Percentiles rank a stretch among this genome's conserved stretches.
Evolutionary conservation across 2,329 filamentous ascomycete genomes (phyloP).

Genomic region (Aspergillus glaucus): DNA sequence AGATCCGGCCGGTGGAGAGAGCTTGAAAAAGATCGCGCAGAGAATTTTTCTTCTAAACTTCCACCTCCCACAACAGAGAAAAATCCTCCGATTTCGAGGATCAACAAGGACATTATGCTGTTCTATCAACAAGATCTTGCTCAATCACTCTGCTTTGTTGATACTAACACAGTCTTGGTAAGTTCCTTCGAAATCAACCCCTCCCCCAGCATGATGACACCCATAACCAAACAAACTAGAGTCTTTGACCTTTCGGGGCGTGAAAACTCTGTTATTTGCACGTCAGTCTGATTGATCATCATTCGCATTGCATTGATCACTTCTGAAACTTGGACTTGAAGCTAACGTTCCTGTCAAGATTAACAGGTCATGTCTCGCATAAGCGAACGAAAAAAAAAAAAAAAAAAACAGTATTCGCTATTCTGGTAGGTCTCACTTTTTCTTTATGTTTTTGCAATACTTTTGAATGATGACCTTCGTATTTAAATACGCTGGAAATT

Average conservation of each 20-base stretch:
- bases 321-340: slow-evolving; percentile 9
- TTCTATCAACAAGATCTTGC: not conserved
- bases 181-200: slow-evolving; percentile 13
- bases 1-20: slow-evolving; percentile 21
- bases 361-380: slow-evolving; percentile 2
- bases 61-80: slow-evolving; percentile 12
- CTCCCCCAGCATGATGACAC: slow-evolving; percentile 62
- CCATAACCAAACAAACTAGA: slow-evolving; percentile 80
- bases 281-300: slow-evolving; percentile 74
- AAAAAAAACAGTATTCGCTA: not conserved
- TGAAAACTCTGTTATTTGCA: slow-evolving; percentile 75
- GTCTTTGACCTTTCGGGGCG: slow-evolving; percentile 80
- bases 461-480: slow-evolving; percentile 53
- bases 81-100: no score
- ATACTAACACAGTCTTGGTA: slow-evolving; percentile 18
- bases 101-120: not conserved
- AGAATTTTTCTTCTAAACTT: slow-evolving; percentile 13
- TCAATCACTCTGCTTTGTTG: not conserved
- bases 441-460: slow-evolving; percentile 31
- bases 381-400: not conserved
- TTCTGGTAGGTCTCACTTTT: slow-evolving; percentile 18
- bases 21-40: slow-evolving; percentile 27
- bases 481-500: slow-evolving; percentile 81
- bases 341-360: slow-evolving; percentile 16
- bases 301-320: slow-evolving; percentile 7